A percentile compares a stretch with the other conserved stretches of the same genome.
These are phyloP conservation scores for Martiniozyma asiatica DNA, from an alignment of 1,139 yeast genomes.

Conservation along the genomic window DNA sequence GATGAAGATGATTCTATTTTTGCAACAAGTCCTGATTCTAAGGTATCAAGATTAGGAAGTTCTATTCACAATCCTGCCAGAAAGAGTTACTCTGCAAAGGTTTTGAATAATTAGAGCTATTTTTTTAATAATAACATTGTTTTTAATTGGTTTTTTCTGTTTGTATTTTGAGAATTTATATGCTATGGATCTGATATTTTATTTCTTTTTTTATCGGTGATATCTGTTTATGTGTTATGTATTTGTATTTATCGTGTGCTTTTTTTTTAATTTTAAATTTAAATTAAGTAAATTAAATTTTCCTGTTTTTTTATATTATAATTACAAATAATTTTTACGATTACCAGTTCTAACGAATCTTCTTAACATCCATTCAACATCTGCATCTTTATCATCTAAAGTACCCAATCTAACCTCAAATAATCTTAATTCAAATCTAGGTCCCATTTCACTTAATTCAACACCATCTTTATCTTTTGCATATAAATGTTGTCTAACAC, in stretches of 20 bases:
- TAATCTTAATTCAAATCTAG: slow-evolving; percentile 93
- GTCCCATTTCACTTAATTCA: slow-evolving; percentile 93
- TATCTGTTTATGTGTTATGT: not conserved
- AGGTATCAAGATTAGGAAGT: too few relatives aligned
- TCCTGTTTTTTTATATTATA: not conserved
- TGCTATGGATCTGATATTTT: too few relatives aligned
- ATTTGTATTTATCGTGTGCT: not conserved
- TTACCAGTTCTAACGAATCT: slow-evolving; percentile 91
- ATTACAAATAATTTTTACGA: slow-evolving; percentile 67
- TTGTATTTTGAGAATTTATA: too few relatives aligned
- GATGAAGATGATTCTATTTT: slow-evolving; percentile 1
- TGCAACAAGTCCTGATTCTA: too few relatives aligned
- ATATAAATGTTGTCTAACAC: slow-evolving; percentile 91
- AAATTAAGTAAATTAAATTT: too few relatives aligned
- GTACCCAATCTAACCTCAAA: slow-evolving; percentile 85
- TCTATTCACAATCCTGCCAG: too few relatives aligned
- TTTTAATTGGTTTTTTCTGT: too few relatives aligned
- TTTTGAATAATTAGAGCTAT: too few relatives aligned
- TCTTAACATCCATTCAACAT: slow-evolving; percentile 90
- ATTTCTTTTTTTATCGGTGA: too few relatives aligned
- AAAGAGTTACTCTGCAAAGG: too few relatives aligned
- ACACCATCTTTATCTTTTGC: slow-evolving; percentile 81
- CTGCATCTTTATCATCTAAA: slow-evolving; percentile 93
- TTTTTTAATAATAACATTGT: too few relatives aligned
- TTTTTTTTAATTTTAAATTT: not conserved